These are phyloP conservation scores for Venturia carpophila DNA, from an alignment of 2,329 filamentous ascomycete genomes.

Conservation along the genomic window DNA sequence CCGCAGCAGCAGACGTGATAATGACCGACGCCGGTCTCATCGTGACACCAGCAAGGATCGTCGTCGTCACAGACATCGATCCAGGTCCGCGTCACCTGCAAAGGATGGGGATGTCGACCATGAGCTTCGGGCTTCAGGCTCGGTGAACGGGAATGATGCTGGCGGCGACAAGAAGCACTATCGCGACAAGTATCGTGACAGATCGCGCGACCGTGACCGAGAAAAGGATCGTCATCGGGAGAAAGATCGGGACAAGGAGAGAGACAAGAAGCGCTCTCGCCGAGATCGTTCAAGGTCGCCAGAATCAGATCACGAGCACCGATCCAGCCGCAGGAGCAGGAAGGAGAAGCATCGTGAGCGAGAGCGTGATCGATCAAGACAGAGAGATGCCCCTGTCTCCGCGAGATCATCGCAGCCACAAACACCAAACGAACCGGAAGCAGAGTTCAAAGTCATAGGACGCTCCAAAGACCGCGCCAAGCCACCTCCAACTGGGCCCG, in stretches of 20 bases:
- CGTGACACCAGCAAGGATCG: conserved; percentile 40
- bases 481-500: conserved; percentile 21
- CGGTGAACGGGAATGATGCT: conserved; percentile 25
- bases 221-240: conserved; percentile 45
- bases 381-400: conserved; percentile 24
- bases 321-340: conserved; percentile 36
- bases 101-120: conserved; percentile 21
- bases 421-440: conserved; percentile 24
- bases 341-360: conserved; percentile 36
- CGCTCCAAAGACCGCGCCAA: conserved; percentile 25
- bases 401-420: conserved; percentile 5
- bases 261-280: conserved; percentile 37
- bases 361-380: conserved; percentile 31
- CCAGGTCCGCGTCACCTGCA: conserved; percentile 31
- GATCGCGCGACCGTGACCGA: conserved; percentile 20
- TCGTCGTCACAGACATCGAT: conserved; percentile 34
- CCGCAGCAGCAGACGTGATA: conserved; percentile 26
- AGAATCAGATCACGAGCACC: conserved; percentile 33
- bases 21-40: conserved; percentile 35
- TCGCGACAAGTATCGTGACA: conserved; percentile 23
- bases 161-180: conserved; percentile 29
- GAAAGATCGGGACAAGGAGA: conserved; percentile 30
- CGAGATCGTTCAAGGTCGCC: conserved; percentile 39
- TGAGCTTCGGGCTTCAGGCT: conserved; percentile 27
- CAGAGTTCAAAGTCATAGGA: conserved; percentile 43